Conservation (phyloP, 2,329 filamentous ascomycete genomes). For the Penicillium sp. region DNA sequence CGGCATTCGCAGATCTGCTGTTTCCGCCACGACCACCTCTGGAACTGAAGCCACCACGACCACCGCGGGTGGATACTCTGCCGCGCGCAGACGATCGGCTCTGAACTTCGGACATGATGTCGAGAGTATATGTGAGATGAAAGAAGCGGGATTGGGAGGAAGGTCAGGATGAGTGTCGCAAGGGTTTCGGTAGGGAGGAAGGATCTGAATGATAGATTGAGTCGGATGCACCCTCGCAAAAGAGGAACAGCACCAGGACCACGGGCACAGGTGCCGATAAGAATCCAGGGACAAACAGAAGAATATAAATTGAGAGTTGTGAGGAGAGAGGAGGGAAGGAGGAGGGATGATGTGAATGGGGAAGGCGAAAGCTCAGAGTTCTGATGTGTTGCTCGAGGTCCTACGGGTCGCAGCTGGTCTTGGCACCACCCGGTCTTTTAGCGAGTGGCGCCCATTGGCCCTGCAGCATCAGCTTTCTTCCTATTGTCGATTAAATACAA, state of each 20-base stretch:
- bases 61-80: constrained; percentile 87
- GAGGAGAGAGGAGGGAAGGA: constrained; percentile 27
- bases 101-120: constrained; percentile 91
- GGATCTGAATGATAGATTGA: constrained; percentile 34
- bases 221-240: constrained; percentile 42
- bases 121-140: constrained; percentile 35
- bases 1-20: constrained; percentile 72
- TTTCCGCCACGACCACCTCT: constrained; percentile 72
- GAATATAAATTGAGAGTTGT: constrained; percentile 21
- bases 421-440: constrained; percentile 34
- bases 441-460: constrained; percentile 37
- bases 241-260: constrained; percentile 43
- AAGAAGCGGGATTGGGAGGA: constrained; percentile 31
- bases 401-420: constrained; percentile 29
- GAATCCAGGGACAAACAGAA: constrained; percentile 22
- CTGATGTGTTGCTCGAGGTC: constrained; percentile 33
- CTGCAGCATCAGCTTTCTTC: not conserved
- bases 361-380: constrained; percentile 33
- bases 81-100: constrained; percentile 83
- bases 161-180: constrained; percentile 30
- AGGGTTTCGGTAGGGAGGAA: constrained; percentile 30
- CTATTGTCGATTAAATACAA: not conserved
- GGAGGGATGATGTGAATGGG: constrained; percentile 27
- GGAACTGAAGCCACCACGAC: constrained; percentile 73
- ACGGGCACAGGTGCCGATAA: constrained; percentile 38